A percentile compares a stretch with the other conserved stretches of the same genome.
phyloP scores from a whole-genome alignment of 139 green algal species.

The Monoraphidium neglectum region DNA sequence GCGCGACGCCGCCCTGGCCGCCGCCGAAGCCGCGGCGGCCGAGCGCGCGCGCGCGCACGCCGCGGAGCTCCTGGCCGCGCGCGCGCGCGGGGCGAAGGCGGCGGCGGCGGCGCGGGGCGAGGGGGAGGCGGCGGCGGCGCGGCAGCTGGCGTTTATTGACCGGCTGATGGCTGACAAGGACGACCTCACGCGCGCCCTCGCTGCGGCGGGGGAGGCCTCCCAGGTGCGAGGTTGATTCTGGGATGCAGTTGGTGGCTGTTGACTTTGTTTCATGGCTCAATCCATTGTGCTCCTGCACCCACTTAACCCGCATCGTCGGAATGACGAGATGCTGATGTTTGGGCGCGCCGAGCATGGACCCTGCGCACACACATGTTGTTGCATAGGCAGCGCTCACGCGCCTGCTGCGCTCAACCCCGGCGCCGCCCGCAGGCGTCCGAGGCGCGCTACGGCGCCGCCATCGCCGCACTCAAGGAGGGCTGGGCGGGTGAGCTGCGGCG shows the following conservation, averaged over 20 bases:
- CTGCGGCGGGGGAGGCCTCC: neutral
- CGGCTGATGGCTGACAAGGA: conserved; percentile 63
- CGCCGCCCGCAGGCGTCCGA: conserved; percentile 28
- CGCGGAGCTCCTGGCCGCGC: conserved; percentile 21
- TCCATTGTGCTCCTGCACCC: too few species aligned
- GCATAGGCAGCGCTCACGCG: too few species aligned
- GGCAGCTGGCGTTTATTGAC: conserved; percentile 65
- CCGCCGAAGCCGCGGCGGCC: neutral
- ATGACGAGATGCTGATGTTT: too few species aligned
- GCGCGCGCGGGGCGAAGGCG: conserved; percentile 18
- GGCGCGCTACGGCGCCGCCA: conserved; percentile 28
- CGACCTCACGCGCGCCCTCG: conserved; percentile 30
- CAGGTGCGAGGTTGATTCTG: conserved; percentile 32
- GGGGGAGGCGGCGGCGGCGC: conserved; percentile 40
- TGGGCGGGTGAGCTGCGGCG: conserved; percentile 51
- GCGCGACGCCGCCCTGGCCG: conserved; percentile 22
- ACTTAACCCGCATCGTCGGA: too few species aligned
- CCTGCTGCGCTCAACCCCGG: too few species aligned
- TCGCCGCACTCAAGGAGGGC: conserved; percentile 53
- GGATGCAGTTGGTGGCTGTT: neutral
- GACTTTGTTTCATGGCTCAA: too few species aligned
- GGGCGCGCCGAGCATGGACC: too few species aligned
- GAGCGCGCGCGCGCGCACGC: neutral
- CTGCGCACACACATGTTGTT: too few species aligned
- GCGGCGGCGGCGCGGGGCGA: conserved; percentile 39